Evolutionary conservation across 1,284 basidiomycete species (phyloP), one percentile per base, ranked within the genome.

Genomic region (Trametes pubescens): DNA sequence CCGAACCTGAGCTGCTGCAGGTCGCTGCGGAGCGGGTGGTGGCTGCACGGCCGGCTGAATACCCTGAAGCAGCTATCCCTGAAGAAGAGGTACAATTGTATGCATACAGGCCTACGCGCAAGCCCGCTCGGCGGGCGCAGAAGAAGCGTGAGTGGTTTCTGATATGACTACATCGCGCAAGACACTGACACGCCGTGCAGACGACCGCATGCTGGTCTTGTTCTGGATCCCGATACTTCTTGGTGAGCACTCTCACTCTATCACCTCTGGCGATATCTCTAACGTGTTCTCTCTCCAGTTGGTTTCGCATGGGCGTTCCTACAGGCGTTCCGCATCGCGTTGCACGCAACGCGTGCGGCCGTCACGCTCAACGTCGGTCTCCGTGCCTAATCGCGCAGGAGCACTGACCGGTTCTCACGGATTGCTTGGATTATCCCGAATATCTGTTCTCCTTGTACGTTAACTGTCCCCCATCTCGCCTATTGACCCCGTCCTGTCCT

Each of bases 221-320:
- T 98, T 98, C 84, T 98, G 96, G 96, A 84, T 98, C 69, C 96
- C 96, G 3, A 93, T 96, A 68, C 82, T 98, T 26, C 26, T 48
- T 16, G 35, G 77, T 94, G 68, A 77, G 92, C 93, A 71, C 90
- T 88, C 46, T 11, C 58, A 18, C 18, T 5, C n/a, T 16, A 7
- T 22, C 9, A 18, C 8, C n/a, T 18, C 10, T 43, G 10, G 38
- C 7, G 29, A 51, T 14, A 32, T 48, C 37, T 60, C 69, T 65
- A 58, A 67, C 49, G 58, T 57, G 21, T 57, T 59, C 49, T 59
- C 73, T 61, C 73, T 61, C n/a, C 68, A 89, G 88, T 91, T 71
- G 89, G 89, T 55, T 77, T 90, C 53, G 70, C 89, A 49, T 91
- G 89, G 89, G 86, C 86, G 58, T 80, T 86, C 68, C 80, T 89